Conservation (phyloP, 345 rosid genomes). For the Populus euphratica region DNA sequence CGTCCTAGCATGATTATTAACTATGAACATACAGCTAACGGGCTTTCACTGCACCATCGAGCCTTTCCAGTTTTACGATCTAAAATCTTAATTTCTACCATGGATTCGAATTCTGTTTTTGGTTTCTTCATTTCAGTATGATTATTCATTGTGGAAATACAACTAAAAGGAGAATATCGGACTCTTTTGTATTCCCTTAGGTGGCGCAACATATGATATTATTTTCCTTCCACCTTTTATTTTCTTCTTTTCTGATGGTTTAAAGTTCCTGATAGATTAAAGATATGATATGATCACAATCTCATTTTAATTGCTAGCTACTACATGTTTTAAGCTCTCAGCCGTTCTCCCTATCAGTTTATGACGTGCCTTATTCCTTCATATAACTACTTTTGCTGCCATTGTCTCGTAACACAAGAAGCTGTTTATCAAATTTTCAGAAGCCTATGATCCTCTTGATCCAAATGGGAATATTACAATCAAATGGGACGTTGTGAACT, state of each 20-base stretch:
- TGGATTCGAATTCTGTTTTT: not conserved
- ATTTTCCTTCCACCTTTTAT: too few species aligned
- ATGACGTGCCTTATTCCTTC: not conserved
- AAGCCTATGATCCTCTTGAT: constrained; percentile 87
- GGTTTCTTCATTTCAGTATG: not conserved
- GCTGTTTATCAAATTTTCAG: constrained; percentile 26
- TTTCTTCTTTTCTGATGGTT: not conserved
- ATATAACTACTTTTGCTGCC: not conserved
- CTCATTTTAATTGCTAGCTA: too few species aligned
- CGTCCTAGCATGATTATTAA: too few species aligned
- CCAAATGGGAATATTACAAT: constrained; percentile 88
- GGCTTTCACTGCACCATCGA: too few species aligned
- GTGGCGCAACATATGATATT: too few species aligned
- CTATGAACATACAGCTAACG: too few species aligned
- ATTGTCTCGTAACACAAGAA: not conserved
- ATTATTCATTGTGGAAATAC: not conserved
- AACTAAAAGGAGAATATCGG: not conserved
- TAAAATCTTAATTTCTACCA: not conserved
- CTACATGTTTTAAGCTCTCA: not conserved
- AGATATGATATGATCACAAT: not conserved
- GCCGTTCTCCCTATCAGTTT: not conserved
- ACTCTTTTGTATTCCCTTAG: not conserved
- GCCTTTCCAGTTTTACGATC: too few species aligned
- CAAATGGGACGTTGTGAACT: constrained; percentile 81
- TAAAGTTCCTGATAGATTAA: not conserved